phyloP scores from a whole-genome alignment of 1,139 yeast species.

The Saccharomyces pastorianus region DNA sequence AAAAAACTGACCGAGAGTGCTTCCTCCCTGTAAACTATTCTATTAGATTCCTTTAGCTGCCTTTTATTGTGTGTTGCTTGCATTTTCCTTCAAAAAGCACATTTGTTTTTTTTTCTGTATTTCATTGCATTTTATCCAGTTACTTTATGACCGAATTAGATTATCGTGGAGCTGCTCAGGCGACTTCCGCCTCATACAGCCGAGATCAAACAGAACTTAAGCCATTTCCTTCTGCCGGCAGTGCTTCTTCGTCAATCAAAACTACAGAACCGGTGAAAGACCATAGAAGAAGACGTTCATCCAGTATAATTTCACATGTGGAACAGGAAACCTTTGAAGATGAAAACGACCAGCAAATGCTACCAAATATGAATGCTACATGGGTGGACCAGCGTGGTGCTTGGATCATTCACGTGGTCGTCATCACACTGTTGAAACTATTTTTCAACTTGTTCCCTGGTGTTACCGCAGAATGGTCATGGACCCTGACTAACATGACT shows the following conservation, averaged over 20 bases:
- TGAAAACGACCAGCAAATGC: constrained; percentile 80
- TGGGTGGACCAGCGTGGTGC: constrained; percentile 97
- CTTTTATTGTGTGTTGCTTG: neutral
- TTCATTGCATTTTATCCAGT: neutral
- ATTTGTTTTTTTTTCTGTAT: neutral
- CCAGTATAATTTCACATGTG: constrained; percentile 73
- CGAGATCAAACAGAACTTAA: constrained; percentile 11
- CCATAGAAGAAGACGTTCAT: constrained; percentile 47
- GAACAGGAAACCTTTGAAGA: constrained; percentile 91
- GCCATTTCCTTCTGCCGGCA: constrained; percentile 20
- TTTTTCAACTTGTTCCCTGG: constrained; percentile 72
- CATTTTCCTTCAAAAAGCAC: neutral
- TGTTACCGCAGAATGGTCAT: constrained; percentile 72
- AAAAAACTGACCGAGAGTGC: neutral
- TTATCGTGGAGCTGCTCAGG: neutral
- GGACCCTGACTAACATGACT: constrained; percentile 89
- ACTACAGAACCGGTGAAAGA: constrained; percentile 31
- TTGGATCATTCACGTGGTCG: constrained; percentile 85
- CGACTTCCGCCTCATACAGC: neutral
- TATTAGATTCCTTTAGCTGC: neutral
- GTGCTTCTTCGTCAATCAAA: neutral
- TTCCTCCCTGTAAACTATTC: neutral
- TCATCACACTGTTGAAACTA: constrained; percentile 63
- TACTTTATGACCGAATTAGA: neutral
- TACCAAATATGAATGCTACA: constrained; percentile 84